Percentiles rank a stretch among this genome's conserved stretches.
These are phyloP conservation scores for Paraurostyla sp. DNA, from an alignment of 73 alveolate genomes.

Conservation along the genomic window DNA sequence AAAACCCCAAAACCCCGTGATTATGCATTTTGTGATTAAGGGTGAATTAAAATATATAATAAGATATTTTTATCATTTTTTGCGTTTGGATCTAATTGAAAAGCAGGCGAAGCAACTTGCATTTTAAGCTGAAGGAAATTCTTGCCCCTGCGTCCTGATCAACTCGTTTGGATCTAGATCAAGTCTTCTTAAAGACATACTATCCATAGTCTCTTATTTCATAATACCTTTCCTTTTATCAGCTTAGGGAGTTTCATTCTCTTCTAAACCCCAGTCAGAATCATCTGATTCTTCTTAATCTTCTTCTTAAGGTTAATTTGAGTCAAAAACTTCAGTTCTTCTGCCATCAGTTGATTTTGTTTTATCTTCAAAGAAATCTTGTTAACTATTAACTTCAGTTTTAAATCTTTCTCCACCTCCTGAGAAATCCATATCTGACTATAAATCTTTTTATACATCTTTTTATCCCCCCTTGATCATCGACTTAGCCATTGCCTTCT, in stretches of 20 bases:
- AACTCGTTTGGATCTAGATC: constrained; percentile 41
- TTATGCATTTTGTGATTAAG: too few species aligned
- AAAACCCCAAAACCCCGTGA: too few species aligned
- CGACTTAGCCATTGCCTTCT: neutral
- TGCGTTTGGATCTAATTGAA: too few species aligned
- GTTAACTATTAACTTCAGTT: neutral
- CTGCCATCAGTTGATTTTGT: constrained; percentile 16
- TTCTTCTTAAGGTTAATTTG: neutral
- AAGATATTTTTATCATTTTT: too few species aligned
- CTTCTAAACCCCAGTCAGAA: constrained; percentile 55
- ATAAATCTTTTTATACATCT: neutral
- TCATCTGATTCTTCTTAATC: constrained; percentile 35
- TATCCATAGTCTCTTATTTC: neutral
- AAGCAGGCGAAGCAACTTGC: constrained; percentile 15
- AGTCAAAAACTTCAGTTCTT: neutral
- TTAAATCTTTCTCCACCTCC: neutral
- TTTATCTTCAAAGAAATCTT: neutral
- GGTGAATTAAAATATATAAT: too few species aligned
- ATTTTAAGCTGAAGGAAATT: neutral
- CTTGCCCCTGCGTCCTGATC: neutral
- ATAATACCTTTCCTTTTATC: neutral
- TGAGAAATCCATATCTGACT: neutral
- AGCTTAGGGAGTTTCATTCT: neutral
- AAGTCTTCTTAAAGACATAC: neutral
- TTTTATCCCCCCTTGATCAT: neutral